Conservation (phyloP, 139 green algal species). For the Chlorella sorokiniana region DNA sequence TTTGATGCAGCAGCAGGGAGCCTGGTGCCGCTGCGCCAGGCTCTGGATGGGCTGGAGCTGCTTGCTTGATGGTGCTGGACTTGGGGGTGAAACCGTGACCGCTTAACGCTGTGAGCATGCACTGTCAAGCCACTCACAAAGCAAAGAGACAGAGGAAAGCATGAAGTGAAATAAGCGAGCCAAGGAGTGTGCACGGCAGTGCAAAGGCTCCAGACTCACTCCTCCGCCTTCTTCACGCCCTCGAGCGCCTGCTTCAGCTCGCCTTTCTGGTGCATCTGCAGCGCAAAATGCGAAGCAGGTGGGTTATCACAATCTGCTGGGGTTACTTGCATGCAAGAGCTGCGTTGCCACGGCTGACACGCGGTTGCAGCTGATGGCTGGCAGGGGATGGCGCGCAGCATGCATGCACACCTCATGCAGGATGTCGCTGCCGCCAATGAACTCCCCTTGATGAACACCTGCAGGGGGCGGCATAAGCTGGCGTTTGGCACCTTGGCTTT, state of each 20-base stretch:
- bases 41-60: background rate
- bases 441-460: slow-evolving; percentile 96
- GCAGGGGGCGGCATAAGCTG: slow-evolving; percentile 7
- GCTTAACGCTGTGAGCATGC: too few species aligned
- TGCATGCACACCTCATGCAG: slow-evolving; percentile 55
- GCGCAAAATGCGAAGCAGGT: background rate
- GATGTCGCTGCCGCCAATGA: slow-evolving; percentile 95
- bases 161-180: background rate
- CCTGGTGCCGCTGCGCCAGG: slow-evolving; percentile 14
- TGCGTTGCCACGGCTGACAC: too few species aligned
- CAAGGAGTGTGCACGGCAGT: background rate
- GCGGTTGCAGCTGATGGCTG: background rate
- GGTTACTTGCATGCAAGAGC: background rate
- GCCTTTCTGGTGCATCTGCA: slow-evolving; percentile 88
- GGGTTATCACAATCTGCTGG: background rate
- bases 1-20: background rate
- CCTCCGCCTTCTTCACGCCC: slow-evolving; percentile 14
- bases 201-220: background rate
- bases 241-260: slow-evolving; percentile 81
- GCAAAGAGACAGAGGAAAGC: too few species aligned
- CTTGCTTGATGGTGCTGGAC: background rate
- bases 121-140: too few species aligned
- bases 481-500: background rate
- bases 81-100: background rate
- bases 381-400: background rate